Evolutionary conservation across 75 land plant species (phyloP).

Genomic region (Pseudotsuga menziesii): DNA sequence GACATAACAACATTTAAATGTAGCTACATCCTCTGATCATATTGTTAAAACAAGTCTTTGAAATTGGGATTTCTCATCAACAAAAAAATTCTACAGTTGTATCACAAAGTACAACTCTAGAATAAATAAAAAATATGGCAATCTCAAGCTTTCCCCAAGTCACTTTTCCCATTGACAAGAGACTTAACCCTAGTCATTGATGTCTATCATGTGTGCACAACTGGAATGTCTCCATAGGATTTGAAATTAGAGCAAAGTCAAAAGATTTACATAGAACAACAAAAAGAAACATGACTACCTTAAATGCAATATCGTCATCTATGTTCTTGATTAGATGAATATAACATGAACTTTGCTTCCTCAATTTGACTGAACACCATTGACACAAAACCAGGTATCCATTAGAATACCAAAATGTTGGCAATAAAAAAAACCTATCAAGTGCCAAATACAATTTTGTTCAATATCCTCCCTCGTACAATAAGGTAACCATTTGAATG

Average conservation of each 20-base stretch:
- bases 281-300: constrained; percentile 27
- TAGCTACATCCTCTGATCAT: background rate
- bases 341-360: constrained; percentile 63
- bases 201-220: background rate
- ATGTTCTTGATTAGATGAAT: constrained; percentile 39
- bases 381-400: background rate
- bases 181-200: background rate
- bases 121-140: background rate
- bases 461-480: background rate
- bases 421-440: background rate
- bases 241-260: background rate
- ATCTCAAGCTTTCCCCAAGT: background rate
- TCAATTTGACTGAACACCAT: constrained; percentile 49
- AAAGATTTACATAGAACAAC: background rate
- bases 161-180: background rate
- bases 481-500: background rate
- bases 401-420: background rate
- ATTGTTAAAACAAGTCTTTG: too few relatives aligned
- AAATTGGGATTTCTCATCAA: background rate
- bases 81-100: background rate
- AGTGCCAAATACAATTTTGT: background rate
- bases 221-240: background rate
- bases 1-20: constrained; percentile 8
- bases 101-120: background rate
- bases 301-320: constrained; percentile 51